Base-by-base conservation (phyloP, 108 stramenopile genomes). In the Aurantiochytrium sp. region DNA sequence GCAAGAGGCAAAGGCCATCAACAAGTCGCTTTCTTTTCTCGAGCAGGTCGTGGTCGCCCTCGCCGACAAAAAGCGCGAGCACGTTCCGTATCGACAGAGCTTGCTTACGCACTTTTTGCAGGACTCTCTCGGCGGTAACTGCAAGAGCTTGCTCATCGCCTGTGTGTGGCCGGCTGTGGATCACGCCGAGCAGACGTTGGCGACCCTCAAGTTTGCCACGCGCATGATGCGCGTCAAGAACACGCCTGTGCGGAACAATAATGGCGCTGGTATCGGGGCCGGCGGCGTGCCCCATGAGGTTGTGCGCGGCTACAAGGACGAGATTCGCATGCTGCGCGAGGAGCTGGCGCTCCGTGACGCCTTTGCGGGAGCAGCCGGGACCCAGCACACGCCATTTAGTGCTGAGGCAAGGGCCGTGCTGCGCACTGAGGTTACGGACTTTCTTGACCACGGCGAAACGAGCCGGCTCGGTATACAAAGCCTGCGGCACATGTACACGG, bases 1-100 rank as follows among this genome's bases (percentile, higher is more conserved):
- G 55, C 59, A 88, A 65, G 91, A 91, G 69, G 88, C 88, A 3
- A 55, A 68, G 4, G 86, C 86, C 48, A 91, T 91, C 73, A 91
- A 91, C 88, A 89, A 89, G 85, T 54, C 52, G n/a, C 52, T 91
- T n/a, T 54, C 89, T 6, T 91, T 90, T 65, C 68, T 91, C 31
- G 91, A 91, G 69, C 91, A 91, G 53, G 90, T 91, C 27, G 91
- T 91, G 6, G 34, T 91, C 22, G 89, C 91, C 0, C 68, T 91
- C 15, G 89, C 48, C 0, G 86, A 85, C 52, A 73, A 85, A n/a
- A 5, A 19, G 30, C 55, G 85, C 4, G 69, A 55, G 5, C 91
- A 91, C 68, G 37, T 91, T 2, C 91, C 91, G 24, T 91, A 90
- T 87, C 81, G 91, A 15, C 89, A 90, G 21, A 86, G 86, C 17